Base-by-base conservation (phyloP, 177 flowering plant species). In the Vitis hybrid region DNA sequence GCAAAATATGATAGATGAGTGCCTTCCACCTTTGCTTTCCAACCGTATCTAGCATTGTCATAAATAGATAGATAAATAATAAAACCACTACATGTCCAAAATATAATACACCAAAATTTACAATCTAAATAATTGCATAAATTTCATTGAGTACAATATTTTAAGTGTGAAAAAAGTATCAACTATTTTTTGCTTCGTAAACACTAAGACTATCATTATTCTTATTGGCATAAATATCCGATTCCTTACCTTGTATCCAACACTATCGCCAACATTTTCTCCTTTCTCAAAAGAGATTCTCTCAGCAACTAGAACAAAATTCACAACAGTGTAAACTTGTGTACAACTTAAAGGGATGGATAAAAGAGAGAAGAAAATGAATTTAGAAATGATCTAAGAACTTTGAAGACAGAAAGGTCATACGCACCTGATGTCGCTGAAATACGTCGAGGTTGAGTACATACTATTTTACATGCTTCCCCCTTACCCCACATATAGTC, bases 371-470 rank as follows among this genome's bases (percentile, higher is more conserved):
- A 64, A 47, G 10, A 58, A 55, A 51, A 14, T 24, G 62, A 71
- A 9, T 19, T 31, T 20, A 63, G n/a, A 19, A 64, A 59, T 20
- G 1, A 44, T 28, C 20, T 52, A 64, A 18, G 24, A n/a, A 38
- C 47, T 38, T 38, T 20, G 49, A 47, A 52, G 61, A 64, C 13
- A 57, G 73, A 58, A 17, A 17, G 28, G 69, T 55, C 31, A 15
- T 59, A n/a, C 28, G 44, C 64, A 92, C 99, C 99, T 86, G 99
- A 92, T 56, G 71, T 88, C 57, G 98, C 98, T 53, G 99, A 96
- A 76, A 96, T 92, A 68, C 99, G 88, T 47, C 99, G 84, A 71
- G 99, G 99, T 80, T 96, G 99, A 49, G 98, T 91, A 66, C 99
- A 96, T 14, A 96, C 80, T 68, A 96, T 82, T 81, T 92, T 96